A percentile compares a stretch with the other conserved stretches of the same genome.
Evolutionary conservation across 2,329 filamentous ascomycete genomes (phyloP).

Genomic region (Sporothrix schenckii): DNA sequence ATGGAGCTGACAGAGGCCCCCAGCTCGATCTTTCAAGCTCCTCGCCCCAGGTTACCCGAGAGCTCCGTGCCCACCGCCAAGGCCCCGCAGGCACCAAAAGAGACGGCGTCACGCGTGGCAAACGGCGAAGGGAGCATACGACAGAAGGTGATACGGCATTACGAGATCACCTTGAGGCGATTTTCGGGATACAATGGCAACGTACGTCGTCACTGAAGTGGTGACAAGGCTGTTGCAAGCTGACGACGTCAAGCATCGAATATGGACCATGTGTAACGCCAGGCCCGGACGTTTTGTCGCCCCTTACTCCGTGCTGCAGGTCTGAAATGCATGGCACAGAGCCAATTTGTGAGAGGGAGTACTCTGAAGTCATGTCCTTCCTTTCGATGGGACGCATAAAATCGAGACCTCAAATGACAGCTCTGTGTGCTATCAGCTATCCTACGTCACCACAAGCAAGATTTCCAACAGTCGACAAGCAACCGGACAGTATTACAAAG

Average conservation of each 20-base stretch:
- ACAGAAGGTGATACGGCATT: background rate
- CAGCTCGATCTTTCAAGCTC: background rate
- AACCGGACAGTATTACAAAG: too few species aligned
- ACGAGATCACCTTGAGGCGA: background rate
- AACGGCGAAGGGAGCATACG: background rate
- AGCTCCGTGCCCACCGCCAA: background rate
- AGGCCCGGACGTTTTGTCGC: background rate
- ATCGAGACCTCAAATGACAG: too few species aligned
- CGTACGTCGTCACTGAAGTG: background rate
- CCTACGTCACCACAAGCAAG: too few species aligned
- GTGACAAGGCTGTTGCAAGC: background rate
- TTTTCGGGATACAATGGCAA: background rate
- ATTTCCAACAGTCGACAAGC: background rate
- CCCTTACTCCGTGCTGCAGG: background rate
- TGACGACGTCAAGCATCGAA: constrained; percentile 18
- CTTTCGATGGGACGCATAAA: too few species aligned
- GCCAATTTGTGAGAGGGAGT: too few species aligned
- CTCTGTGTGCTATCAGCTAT: too few species aligned
- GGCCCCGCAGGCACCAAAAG: background rate
- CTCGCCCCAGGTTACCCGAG: background rate
- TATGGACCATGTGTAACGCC: background rate
- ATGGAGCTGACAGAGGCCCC: background rate
- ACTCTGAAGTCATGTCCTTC: too few species aligned
- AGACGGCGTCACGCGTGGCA: background rate
- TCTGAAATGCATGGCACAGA: too few species aligned